Conservation (phyloP, 1,284 basidiomycete species). For the Athelia sp. region DNA sequence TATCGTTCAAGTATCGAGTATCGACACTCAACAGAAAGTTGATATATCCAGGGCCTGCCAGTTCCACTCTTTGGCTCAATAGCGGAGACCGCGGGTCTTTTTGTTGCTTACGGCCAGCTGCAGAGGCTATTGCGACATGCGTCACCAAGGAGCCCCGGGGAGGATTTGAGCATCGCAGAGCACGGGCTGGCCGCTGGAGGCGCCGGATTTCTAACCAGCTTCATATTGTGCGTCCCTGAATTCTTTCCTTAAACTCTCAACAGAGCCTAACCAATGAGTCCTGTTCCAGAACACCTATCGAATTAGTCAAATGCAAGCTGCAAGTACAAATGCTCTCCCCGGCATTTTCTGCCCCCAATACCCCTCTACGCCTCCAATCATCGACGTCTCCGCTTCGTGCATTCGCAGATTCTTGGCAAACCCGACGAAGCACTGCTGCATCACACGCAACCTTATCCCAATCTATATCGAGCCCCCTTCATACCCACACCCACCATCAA, state of each 20-base stretch:
- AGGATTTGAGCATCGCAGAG: conserved; percentile 60
- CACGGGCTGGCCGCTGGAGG: conserved; percentile 80
- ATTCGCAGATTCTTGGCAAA: conserved; percentile 12
- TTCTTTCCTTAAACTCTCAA: background rate
- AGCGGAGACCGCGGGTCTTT: conserved; percentile 87
- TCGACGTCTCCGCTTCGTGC: conserved; percentile 16
- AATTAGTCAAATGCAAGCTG: conserved; percentile 97
- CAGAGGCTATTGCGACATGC: conserved; percentile 59
- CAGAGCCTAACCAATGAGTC: too few relatives aligned
- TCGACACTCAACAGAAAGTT: too few relatives aligned
- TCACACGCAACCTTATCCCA: conserved; percentile 8
- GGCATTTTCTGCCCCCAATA: conserved; percentile 7
- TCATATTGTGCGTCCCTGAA: conserved; percentile 64
- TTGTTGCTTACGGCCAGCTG: conserved; percentile 84
- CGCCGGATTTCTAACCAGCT: conserved; percentile 82
- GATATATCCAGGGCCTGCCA: conserved; percentile 70
- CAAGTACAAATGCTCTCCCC: conserved; percentile 86
- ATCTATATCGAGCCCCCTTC: background rate
- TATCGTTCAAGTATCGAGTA: too few relatives aligned
- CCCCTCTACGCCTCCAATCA: too few relatives aligned
- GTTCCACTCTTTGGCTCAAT: conserved; percentile 91
- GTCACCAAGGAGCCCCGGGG: conserved; percentile 22
- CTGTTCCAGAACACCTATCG: conserved; percentile 79
- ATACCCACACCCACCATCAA: conserved; percentile 4
- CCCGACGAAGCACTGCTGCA: conserved; percentile 2